Base-by-base conservation (phyloP, 1,139 yeast species). In the Yamadazyma dendronema region DNA sequence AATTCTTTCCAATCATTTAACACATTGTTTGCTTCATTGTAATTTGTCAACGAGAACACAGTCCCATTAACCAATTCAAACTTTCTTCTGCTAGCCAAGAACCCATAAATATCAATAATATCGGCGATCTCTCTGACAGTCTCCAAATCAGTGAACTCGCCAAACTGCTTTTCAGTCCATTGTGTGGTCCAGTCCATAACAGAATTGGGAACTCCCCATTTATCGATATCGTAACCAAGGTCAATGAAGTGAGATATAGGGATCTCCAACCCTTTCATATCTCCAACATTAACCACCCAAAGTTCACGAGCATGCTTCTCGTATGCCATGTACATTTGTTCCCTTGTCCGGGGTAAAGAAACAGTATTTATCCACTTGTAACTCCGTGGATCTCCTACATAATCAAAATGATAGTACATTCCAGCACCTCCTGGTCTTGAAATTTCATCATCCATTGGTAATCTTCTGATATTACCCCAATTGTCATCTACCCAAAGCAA, bases 401-500 rank as follows among this genome's bases (percentile, higher is more conserved):
- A 49, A 35, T 49, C 53, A 32, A 49, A 49, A 31, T 49, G 53
- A 31, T 47, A 49, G 29, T 49, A 49, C 16, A 49, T 39, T 10
- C 53, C 53, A 23, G 53, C 53, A 21, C 53, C 53, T 12, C 52
- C 53, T n/a, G 43, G 28, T 35, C 51, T 41, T 3, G 38, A 33
- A 7, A 41, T 43, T 35, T 48, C 52, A 34, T 48, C 39, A n/a
- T 39, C 44, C 21, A 35, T 25, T 5, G 53, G 53, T 23, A 49
- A 40, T 40, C 53, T 47, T 45, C 52, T 42, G 15, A 48, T 44
- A 31, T 49, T 49, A 16, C 53, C 53, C 49, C 49, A 49, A 30
- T 49, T 49, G 37, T 49, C 53, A 38, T 49, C 53, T 12, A 43
- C 48, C 53, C 53, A 49, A 28, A 49, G 42, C 32, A 49, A 43